A percentile compares a stretch with the other conserved stretches of the same genome.
phyloP scores from a whole-genome alignment of 768 basidiomycete genomes.

The Polyporus arcularius region DNA sequence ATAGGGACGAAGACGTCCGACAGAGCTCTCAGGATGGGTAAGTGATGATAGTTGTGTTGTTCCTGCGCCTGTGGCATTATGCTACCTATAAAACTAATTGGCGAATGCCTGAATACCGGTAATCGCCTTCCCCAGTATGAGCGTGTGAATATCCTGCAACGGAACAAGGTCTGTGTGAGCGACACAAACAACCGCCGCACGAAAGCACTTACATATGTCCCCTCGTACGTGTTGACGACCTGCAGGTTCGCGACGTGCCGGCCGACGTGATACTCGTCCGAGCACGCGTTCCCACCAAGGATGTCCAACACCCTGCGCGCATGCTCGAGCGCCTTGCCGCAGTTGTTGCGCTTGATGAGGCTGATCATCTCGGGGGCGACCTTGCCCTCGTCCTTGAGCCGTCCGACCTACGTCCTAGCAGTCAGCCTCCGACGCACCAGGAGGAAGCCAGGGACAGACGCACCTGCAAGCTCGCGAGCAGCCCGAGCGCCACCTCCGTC shows the following conservation, averaged over 20 bases:
- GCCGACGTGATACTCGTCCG: slow-evolving; percentile 97
- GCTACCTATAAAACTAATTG: slow-evolving; percentile 34
- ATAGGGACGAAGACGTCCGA: no score
- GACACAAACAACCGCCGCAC: not conserved
- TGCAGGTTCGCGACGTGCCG: slow-evolving; percentile 93
- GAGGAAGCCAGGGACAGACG: not conserved
- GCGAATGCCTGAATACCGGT: slow-evolving; percentile 88
- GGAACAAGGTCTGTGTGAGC: not conserved
- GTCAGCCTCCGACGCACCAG: no score
- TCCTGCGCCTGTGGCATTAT: no score
- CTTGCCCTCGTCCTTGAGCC: slow-evolving; percentile 78
- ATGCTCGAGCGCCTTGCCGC: slow-evolving; percentile 88
- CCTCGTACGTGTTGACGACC: slow-evolving; percentile 96
- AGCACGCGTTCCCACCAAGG: slow-evolving; percentile 89
- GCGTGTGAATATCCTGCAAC: slow-evolving; percentile 79
- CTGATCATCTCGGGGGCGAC: slow-evolving; percentile 92
- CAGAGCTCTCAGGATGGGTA: no score
- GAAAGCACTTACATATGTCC: slow-evolving; percentile 54
- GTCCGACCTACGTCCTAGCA: slow-evolving; percentile 46
- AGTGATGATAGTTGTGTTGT: no score
- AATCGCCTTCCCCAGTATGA: slow-evolving; percentile 91
- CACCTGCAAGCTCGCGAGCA: slow-evolving; percentile 74
- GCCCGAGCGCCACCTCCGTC: slow-evolving; percentile 78
- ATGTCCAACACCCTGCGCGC: slow-evolving; percentile 83
- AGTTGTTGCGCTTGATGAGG: slow-evolving; percentile 93